These are phyloP conservation scores for Leishmania amazonensis DNA, from an alignment of 208 protist genomes.

Conservation along the genomic window DNA sequence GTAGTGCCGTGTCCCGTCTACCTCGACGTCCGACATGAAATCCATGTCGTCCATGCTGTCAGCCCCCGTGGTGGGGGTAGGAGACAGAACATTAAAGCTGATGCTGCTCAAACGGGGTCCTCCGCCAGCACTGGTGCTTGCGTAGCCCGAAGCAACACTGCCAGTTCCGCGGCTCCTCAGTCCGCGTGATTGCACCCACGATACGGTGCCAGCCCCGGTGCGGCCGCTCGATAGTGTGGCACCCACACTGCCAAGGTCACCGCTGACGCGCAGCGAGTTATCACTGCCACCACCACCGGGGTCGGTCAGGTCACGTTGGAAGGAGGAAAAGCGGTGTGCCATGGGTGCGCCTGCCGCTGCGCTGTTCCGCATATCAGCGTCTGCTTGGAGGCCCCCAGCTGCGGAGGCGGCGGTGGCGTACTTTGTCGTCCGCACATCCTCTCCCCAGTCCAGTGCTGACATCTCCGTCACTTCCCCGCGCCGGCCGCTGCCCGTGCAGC, in stretches of 20 bases:
- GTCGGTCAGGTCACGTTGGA: slow-evolving; percentile 10
- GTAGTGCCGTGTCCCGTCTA: slow-evolving; percentile 16
- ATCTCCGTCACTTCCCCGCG: slow-evolving; percentile 18
- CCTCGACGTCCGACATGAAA: slow-evolving; percentile 31
- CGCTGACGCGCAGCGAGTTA: background rate
- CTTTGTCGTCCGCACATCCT: background rate
- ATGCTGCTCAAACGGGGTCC: background rate
- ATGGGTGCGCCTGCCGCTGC: background rate
- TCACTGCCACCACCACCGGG: background rate
- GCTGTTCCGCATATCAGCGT: background rate
- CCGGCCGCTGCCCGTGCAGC: background rate
- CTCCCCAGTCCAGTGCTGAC: slow-evolving; percentile 22
- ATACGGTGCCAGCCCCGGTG: background rate
- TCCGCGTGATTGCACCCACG: slow-evolving; percentile 4
- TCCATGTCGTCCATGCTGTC: slow-evolving; percentile 21
- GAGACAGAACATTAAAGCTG: background rate
- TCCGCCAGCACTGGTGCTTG: background rate
- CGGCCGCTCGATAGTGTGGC: background rate
- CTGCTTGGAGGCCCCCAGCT: background rate
- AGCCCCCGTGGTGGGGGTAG: background rate
- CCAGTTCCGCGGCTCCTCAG: slow-evolving; percentile 3
- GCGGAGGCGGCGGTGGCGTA: background rate
- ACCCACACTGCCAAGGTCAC: background rate
- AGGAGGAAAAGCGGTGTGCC: slow-evolving; percentile 4
- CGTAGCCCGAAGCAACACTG: background rate